Conservation (phyloP, 352 stramenopile genomes). For the Pythium oligandrum region DNA sequence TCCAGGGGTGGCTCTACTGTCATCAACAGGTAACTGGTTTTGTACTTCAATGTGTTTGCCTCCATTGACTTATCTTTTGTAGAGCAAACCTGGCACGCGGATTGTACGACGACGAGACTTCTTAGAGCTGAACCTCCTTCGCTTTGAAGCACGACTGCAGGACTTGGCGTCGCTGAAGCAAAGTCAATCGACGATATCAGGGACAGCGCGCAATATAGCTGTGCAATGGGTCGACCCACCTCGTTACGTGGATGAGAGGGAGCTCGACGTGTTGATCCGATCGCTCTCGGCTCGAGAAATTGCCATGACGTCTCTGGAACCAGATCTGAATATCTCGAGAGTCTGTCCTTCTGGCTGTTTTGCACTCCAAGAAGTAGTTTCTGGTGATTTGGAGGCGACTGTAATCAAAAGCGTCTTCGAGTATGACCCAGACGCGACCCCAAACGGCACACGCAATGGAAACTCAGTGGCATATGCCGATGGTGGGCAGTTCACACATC, state of each 20-base stretch:
- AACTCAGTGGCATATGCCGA: no score
- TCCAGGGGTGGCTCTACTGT: conserved; percentile 28
- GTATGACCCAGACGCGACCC: no score
- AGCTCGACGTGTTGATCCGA: conserved; percentile 20
- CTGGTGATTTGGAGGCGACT: no score
- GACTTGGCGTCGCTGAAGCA: conserved; percentile 8
- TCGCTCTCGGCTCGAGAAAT: conserved; percentile 24
- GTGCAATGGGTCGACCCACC: conserved; percentile 11
- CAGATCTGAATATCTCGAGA: conserved; percentile 17
- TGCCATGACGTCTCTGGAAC: conserved; percentile 18
- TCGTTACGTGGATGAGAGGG: conserved; percentile 13
- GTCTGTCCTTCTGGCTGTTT: conserved; percentile 15
- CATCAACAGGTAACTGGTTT: not conserved
- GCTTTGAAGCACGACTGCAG: conserved; percentile 32
- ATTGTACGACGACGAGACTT: conserved; percentile 10
- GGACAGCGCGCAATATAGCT: conserved; percentile 6
- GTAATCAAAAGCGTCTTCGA: no score
- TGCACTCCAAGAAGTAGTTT: conserved; percentile 20
- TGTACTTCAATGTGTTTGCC: no score
- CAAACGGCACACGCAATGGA: no score
- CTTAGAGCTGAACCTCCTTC: conserved; percentile 30
- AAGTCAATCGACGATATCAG: no score
- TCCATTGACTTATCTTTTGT: no score
- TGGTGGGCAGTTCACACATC: no score
- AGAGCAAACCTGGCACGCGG: no score